Percentiles rank a stretch among this genome's conserved stretches.
These are phyloP conservation scores for Dictyostelium capitatum DNA, from an alignment of 78 protist species.

Conservation along the genomic window DNA sequence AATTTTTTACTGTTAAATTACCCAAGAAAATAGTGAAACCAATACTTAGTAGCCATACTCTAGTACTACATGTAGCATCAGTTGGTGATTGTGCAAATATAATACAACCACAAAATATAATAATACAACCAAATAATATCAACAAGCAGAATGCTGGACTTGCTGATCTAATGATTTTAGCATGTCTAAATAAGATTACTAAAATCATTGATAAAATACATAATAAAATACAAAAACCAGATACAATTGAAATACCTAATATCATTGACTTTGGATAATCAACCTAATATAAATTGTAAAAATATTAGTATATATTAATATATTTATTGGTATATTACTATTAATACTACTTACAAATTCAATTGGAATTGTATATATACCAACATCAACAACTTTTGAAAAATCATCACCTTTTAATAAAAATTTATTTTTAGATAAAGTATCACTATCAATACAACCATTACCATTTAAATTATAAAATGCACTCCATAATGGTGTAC, in stretches of 20 bases:
- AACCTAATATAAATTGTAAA: not conserved
- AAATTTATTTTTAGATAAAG: not conserved
- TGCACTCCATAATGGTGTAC: not conserved
- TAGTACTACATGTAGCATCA: slow-evolving; percentile 1
- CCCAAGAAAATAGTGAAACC: slow-evolving; percentile 54
- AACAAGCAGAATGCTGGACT: slow-evolving; percentile 35
- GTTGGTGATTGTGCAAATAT: slow-evolving; percentile 30
- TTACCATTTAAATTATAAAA: not conserved
- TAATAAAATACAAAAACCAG: slow-evolving; percentile 8
- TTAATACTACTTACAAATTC: slow-evolving; percentile 12
- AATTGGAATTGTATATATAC: slow-evolving; percentile 38
- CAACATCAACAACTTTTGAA: not conserved
- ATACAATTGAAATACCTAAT: slow-evolving; percentile 13
- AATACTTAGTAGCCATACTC: slow-evolving; percentile 31
- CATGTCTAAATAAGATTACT: not conserved
- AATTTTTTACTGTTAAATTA: slow-evolving; percentile 44
- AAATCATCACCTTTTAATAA: not conserved
- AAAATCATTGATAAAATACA: not conserved
- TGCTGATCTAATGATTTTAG: slow-evolving; percentile 35
- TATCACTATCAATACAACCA: not conserved
- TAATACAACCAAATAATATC: slow-evolving; percentile 26
- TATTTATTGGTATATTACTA: too few relatives aligned
- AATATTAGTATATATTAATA: not conserved
- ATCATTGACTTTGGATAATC: slow-evolving; percentile 1
- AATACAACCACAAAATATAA: slow-evolving; percentile 28